phyloP scores from a whole-genome alignment of 352 stramenopile species.

The Phytophthora podocarpi region DNA sequence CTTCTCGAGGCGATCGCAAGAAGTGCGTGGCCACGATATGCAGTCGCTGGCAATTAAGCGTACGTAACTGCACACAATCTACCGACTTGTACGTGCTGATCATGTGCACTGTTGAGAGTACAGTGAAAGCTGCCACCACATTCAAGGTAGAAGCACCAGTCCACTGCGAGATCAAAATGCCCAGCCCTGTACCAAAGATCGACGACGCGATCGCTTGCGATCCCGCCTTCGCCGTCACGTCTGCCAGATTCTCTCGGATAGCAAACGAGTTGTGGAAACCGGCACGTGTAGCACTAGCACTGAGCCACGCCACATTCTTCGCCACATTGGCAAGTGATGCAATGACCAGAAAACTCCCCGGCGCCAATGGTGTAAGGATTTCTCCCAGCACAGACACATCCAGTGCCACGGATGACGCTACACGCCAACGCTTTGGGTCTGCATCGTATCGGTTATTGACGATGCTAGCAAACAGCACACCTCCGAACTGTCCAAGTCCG shows the following conservation, averaged over 20 bases:
- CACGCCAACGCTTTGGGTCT: constrained; percentile 94
- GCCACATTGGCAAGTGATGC: constrained; percentile 89
- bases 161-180: constrained; percentile 67
- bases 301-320: constrained; percentile 97
- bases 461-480: constrained; percentile 93
- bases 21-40: constrained; percentile 60
- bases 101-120: constrained; percentile 58
- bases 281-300: constrained; percentile 92
- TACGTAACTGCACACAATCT: constrained; percentile 60
- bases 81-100: constrained; percentile 68
- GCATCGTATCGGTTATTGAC: constrained; percentile 94
- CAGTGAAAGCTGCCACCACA: constrained; percentile 56
- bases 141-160: constrained; percentile 56
- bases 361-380: constrained; percentile 87
- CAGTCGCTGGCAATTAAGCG: constrained; percentile 72
- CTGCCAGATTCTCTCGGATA: constrained; percentile 91
- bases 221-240: constrained; percentile 96
- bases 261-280: constrained; percentile 95
- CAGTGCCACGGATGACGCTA: constrained; percentile 90
- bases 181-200: constrained; percentile 74
- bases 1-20: constrained; percentile 17
- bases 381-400: constrained; percentile 94
- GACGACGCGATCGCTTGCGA: constrained; percentile 95
- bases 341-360: constrained; percentile 88
- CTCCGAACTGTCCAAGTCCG: constrained; percentile 95